Percentiles rank a stretch among this genome's conserved stretches.
These are phyloP conservation scores for Terfezia claveryi DNA, from an alignment of 495 filamentous ascomycete species.

Conservation along the genomic window DNA sequence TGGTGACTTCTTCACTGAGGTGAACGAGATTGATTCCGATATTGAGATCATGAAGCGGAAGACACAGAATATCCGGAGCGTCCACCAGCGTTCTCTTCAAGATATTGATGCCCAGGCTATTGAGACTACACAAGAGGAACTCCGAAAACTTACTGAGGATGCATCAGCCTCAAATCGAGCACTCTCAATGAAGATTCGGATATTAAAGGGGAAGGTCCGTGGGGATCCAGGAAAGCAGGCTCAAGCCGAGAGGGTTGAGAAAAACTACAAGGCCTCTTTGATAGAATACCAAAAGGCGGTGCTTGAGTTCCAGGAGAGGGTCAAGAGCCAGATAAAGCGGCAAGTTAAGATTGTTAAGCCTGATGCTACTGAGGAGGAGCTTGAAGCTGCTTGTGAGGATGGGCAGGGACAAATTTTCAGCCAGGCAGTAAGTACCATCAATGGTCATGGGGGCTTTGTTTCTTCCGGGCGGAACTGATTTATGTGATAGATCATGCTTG, in stretches of 20 bases:
- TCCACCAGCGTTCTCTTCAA: conserved; percentile 36
- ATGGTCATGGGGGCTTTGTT: neutral
- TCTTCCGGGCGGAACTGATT: conserved; percentile 2
- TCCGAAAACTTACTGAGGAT: conserved; percentile 39
- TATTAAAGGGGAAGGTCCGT: conserved; percentile 58
- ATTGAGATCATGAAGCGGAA: conserved; percentile 52
- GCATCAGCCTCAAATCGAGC: conserved; percentile 62
- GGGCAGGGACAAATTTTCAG: conserved; percentile 50
- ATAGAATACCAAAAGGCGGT: conserved; percentile 60
- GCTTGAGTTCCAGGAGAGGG: conserved; percentile 47
- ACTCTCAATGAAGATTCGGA: conserved; percentile 50
- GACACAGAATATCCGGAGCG: conserved; percentile 33
- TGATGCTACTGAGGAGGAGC: conserved; percentile 59
- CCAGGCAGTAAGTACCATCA: conserved; percentile 42
- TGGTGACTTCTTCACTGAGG: conserved; percentile 43
- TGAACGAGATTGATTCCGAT: conserved; percentile 59
- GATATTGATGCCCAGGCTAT: conserved; percentile 33
- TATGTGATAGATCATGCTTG: conserved; percentile 27
- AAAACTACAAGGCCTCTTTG: conserved; percentile 56
- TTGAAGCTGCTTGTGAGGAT: conserved; percentile 52
- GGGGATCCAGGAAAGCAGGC: conserved; percentile 44
- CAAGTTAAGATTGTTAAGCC: conserved; percentile 80
- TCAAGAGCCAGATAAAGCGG: conserved; percentile 61
- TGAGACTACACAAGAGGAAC: conserved; percentile 30
- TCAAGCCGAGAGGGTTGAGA: conserved; percentile 58